phyloP scores from a whole-genome alignment of 805 yeast species.

The Yarrowia keelungensis region DNA sequence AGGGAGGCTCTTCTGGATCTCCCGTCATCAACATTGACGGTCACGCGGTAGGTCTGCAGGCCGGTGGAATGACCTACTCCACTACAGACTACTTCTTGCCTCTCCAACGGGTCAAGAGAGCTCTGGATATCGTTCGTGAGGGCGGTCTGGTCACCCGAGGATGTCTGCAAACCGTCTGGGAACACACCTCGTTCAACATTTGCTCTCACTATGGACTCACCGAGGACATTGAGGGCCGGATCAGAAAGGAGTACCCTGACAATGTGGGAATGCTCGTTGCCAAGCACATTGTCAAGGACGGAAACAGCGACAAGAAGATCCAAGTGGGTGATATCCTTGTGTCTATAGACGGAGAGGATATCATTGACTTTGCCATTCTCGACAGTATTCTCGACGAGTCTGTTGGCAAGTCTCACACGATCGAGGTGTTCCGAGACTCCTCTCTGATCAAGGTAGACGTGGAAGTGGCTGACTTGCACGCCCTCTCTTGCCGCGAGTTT shows the following conservation, averaged over 20 bases:
- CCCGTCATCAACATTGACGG: constrained; percentile 94
- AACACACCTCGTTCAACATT: constrained; percentile 83
- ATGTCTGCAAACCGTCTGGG: constrained; percentile 90
- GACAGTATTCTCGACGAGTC: constrained; percentile 79
- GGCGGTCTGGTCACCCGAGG: constrained; percentile 76
- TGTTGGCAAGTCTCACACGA: constrained; percentile 63
- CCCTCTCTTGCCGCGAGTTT: constrained; percentile 80
- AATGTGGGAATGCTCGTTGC: constrained; percentile 81
- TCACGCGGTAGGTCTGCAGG: constrained; percentile 86
- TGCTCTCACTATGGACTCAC: constrained; percentile 86
- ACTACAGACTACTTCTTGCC: constrained; percentile 94
- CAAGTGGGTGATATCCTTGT: constrained; percentile 87
- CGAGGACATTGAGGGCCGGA: constrained; percentile 69
- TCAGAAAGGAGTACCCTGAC: constrained; percentile 72
- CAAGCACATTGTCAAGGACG: constrained; percentile 78
- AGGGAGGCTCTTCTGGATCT: constrained; percentile 97
- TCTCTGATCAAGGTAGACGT: constrained; percentile 58
- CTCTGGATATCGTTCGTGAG: constrained; percentile 73
- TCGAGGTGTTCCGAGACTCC: constrained; percentile 79
- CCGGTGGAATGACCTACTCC: constrained; percentile 90
- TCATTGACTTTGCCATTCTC: constrained; percentile 74
- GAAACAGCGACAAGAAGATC: constrained; percentile 75
- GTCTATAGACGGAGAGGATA: constrained; percentile 69
- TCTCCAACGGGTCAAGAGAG: constrained; percentile 80
- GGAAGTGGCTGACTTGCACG: constrained; percentile 75